Conservation (phyloP, 2,329 filamentous ascomycete genomes). For the Ambrosiella beaveri region DNA sequence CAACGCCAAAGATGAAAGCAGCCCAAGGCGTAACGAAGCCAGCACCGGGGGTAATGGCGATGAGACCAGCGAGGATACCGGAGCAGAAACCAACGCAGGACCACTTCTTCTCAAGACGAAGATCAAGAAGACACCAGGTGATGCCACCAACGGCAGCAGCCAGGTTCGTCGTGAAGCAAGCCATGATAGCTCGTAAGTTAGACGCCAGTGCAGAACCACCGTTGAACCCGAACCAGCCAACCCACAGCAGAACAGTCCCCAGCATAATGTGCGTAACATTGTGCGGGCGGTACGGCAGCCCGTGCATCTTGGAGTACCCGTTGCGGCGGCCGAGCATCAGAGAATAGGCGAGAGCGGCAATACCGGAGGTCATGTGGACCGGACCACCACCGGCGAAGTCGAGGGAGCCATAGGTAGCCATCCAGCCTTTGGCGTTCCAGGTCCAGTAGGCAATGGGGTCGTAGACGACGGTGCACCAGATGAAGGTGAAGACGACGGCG, state of each 20-base stretch:
- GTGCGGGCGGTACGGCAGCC: slow-evolving; percentile 51
- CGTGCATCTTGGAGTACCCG: slow-evolving; percentile 42
- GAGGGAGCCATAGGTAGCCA: slow-evolving; percentile 48
- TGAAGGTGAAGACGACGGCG: slow-evolving; percentile 49
- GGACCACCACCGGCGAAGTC: slow-evolving; percentile 63
- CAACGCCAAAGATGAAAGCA: slow-evolving; percentile 39
- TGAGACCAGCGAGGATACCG: slow-evolving; percentile 69
- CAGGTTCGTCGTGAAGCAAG: slow-evolving; percentile 73
- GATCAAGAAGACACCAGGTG: slow-evolving; percentile 74
- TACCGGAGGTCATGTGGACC: slow-evolving; percentile 57
- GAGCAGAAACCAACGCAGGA: slow-evolving; percentile 88
- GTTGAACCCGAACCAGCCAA: slow-evolving; percentile 96
- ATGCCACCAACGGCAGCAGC: slow-evolving; percentile 67
- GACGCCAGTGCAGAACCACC: slow-evolving; percentile 65
- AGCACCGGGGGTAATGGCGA: slow-evolving; percentile 71
- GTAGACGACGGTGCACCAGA: slow-evolving; percentile 56
- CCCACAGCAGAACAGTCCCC: slow-evolving; percentile 66
- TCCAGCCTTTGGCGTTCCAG: slow-evolving; percentile 59
- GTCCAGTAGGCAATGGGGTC: slow-evolving; percentile 62
- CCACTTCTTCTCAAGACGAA: slow-evolving; percentile 84
- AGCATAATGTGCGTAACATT: slow-evolving; percentile 59
- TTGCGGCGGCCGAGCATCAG: slow-evolving; percentile 54
- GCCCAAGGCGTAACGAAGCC: slow-evolving; percentile 58
- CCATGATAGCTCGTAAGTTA: slow-evolving; percentile 79
- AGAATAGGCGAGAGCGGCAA: slow-evolving; percentile 54